These are phyloP conservation scores for Orychophragmus violaceus DNA, from an alignment of 345 rosid genomes.

Conservation along the genomic window DNA sequence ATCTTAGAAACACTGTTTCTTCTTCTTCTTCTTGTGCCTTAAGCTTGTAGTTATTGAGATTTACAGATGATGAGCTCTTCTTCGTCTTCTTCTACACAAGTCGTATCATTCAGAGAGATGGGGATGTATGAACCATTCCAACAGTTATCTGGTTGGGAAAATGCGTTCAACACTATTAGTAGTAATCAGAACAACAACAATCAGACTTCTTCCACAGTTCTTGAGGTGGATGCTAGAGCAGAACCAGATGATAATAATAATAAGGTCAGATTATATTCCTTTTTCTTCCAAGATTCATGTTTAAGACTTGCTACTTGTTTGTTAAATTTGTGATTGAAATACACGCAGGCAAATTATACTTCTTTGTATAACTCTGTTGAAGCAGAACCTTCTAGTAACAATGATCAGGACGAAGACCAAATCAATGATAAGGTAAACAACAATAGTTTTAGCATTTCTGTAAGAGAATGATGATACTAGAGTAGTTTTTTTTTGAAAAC, in stretches of 20 bases:
- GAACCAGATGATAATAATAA: conserved; percentile 26
- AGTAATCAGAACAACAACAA: conserved; percentile 34
- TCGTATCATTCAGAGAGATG: conserved; percentile 49
- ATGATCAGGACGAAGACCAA: conserved; percentile 57
- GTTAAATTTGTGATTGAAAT: background rate
- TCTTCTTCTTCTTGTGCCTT: background rate
- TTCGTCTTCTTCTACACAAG: conserved; percentile 44
- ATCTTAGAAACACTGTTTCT: background rate
- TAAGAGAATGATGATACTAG: background rate
- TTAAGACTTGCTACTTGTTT: background rate
- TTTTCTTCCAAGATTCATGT: background rate
- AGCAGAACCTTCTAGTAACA: conserved; percentile 48
- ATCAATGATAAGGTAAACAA: conserved; percentile 51
- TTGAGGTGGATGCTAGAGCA: conserved; percentile 42
- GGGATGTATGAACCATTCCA: conserved; percentile 69
- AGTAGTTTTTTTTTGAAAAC: background rate
- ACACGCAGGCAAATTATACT: conserved; percentile 20
- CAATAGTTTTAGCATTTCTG: background rate
- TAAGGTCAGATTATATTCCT: background rate
- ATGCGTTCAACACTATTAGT: conserved; percentile 30
- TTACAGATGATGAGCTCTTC: conserved; percentile 56
- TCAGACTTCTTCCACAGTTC: conserved; percentile 43
- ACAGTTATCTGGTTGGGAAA: conserved; percentile 66
- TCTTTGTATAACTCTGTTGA: conserved; percentile 28
- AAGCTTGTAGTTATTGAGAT: background rate